phyloP scores from a whole-genome alignment of 2,329 filamentous ascomycete species.

The Pyrenophora graminea region DNA sequence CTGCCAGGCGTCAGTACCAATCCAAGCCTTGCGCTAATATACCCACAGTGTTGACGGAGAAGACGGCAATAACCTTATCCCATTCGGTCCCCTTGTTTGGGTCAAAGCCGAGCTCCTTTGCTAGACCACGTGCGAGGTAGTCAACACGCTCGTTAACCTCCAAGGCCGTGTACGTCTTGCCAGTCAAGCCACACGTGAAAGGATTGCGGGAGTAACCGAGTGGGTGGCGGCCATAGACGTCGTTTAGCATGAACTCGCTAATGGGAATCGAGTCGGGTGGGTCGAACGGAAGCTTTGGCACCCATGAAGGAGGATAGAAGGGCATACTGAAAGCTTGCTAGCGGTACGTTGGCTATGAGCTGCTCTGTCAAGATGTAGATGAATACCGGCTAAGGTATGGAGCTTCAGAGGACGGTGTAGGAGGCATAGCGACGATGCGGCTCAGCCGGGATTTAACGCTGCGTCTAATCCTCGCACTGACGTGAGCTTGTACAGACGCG shows the following conservation, averaged over 20 bases:
- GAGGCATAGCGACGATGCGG: neutral
- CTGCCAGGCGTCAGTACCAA: constrained; percentile 47
- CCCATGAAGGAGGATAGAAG: constrained; percentile 66
- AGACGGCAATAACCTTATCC: constrained; percentile 79
- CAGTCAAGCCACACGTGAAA: constrained; percentile 76
- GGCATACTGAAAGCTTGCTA: constrained; percentile 43
- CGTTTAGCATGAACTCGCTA: constrained; percentile 75
- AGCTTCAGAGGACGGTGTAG: constrained; percentile 3
- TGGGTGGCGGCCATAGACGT: constrained; percentile 69
- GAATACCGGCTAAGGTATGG: neutral
- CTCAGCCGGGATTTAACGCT: constrained; percentile 3
- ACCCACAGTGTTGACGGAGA: constrained; percentile 77
- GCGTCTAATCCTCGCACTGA: constrained; percentile 1
- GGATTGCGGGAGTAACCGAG: constrained; percentile 67
- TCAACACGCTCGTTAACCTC: constrained; percentile 71
- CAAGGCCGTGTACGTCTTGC: constrained; percentile 65
- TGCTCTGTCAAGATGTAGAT: neutral
- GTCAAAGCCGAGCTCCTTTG: constrained; percentile 71
- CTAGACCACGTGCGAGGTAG: constrained; percentile 68
- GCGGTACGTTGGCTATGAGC: neutral
- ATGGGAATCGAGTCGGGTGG: constrained; percentile 76
- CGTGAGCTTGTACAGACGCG: constrained; percentile 9
- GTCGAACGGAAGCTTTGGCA: constrained; percentile 64
- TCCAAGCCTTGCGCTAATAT: neutral
- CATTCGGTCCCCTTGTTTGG: constrained; percentile 74